Base-by-base conservation (phyloP, 345 rosid species). In the Anastatica hierochuntica region DNA sequence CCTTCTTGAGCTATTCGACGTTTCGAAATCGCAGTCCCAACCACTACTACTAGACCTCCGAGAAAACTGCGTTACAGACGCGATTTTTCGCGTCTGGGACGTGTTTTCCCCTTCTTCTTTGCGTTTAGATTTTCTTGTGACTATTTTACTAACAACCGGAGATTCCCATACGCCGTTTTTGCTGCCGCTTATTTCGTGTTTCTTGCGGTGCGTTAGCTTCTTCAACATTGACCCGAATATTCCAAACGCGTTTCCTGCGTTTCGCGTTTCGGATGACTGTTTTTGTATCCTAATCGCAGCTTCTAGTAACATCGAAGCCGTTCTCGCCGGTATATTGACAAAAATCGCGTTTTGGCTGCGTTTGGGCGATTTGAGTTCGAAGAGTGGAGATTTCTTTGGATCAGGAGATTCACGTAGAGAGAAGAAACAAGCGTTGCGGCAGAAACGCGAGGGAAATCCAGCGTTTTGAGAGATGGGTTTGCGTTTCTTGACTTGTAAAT, bases 281-380 rank as follows among this genome's bases (percentile, higher is more conserved):
- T 81, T 78, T 52, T 79, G 92, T 57, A 92, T 73, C 83, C 90
- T 76, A 12, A 75, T 67, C 13, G 98, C 89, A 27, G 96, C 95
- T 60, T 90, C 98, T 14, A 84, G 80, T 26, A 86, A 77, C 13
- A 79, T 49, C 24, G 88, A 70, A 2, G 88, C 80, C 24, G 94
- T 81, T 63, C 74, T 78, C 12, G 84, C 71, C 0, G 97, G 94
- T 48, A 83, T 72, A 21, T 77, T 80, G 35, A 81, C 90, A 50
- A 85, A 78, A 14, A 78, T 70, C 6, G 75, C 62, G 66, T 76
- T 73, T 11, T 68, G 75, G 49, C 53, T 73, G 26, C 68, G 76
- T 18, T 63, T 72, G 0, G 94, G 88, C 2, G 88, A 77, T 9
- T 64, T 72, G 35, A 76, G 58, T 16, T 76, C 81, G n/a, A 86